Evolutionary conservation across 192 early-diverging fungal genomes (phyloP).

Genomic region (Entophlyctis luteolus): DNA sequence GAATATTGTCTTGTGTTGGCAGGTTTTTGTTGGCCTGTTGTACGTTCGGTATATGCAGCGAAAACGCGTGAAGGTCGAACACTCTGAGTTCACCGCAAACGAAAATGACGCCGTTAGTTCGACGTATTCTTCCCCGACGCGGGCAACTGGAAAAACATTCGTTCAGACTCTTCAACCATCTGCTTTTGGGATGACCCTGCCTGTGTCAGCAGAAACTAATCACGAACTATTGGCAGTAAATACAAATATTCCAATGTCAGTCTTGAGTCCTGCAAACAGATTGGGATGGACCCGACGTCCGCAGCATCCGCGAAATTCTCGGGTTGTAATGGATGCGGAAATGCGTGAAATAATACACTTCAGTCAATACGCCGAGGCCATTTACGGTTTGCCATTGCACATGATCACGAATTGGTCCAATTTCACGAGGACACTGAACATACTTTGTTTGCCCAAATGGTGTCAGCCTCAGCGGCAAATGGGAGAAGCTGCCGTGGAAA

Average conservation of each 20-base stretch:
- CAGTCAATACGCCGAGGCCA: slow-evolving; percentile 42
- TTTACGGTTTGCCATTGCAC: slow-evolving; percentile 49
- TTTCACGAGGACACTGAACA: slow-evolving; percentile 18
- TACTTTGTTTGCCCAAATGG: slow-evolving; percentile 31
- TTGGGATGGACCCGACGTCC: too few relatives aligned
- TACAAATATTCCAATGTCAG: not conserved
- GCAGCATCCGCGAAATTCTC: too few relatives aligned
- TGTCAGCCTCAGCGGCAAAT: slow-evolving; percentile 12
- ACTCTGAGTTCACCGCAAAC: not conserved
- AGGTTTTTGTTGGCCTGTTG: slow-evolving; percentile 39
- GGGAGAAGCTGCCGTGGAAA: not conserved
- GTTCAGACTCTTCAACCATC: not conserved
- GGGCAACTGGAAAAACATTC: not conserved
- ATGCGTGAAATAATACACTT: slow-evolving; percentile 32
- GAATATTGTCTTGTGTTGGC: not conserved
- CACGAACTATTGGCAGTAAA: not conserved
- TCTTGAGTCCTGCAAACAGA: not conserved
- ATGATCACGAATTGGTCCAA: slow-evolving; percentile 36
- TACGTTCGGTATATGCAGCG: slow-evolving; percentile 32
- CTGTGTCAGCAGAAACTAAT: not conserved
- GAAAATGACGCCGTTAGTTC: too few relatives aligned
- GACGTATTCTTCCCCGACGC: too few relatives aligned
- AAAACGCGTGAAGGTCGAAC: not conserved
- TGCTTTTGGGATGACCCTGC: not conserved
- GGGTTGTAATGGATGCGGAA: slow-evolving; percentile 2